phyloP scores from a whole-genome alignment of 2,329 filamentous ascomycete genomes.

The Ceratocystis huliohia region DNA sequence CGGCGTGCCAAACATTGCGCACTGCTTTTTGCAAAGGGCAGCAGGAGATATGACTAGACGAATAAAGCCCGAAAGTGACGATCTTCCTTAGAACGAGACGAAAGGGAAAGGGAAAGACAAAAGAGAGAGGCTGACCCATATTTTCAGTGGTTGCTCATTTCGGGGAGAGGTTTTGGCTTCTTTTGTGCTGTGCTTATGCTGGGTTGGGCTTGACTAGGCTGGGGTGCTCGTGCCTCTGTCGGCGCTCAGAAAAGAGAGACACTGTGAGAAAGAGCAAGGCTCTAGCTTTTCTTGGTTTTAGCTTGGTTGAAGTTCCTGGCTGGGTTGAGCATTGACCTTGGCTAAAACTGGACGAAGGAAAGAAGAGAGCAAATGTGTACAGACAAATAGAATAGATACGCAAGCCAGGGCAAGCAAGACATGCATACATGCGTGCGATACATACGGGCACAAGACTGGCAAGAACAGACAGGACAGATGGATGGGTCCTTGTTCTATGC shows the following conservation, averaged over 20 bases:
- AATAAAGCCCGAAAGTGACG: background rate
- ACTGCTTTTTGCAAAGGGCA: no score
- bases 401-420: background rate
- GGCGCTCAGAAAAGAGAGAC: background rate
- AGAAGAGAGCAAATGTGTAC: background rate
- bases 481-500: background rate
- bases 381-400: background rate
- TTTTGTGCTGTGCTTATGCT: background rate
- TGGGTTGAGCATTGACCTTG: conserved; percentile 1
- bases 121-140: no score
- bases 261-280: background rate
- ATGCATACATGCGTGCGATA: background rate
- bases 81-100: background rate
- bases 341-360: background rate
- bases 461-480: background rate
- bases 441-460: background rate
- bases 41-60: background rate
- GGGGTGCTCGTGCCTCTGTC: conserved; percentile 1
- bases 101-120: no score
- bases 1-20: background rate
- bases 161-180: no score
- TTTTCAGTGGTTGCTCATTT: no score
- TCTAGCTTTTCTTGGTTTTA: background rate
- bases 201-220: background rate
- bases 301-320: background rate